Evolutionary conservation across 352 stramenopile species (phyloP).

Genomic region (Pythium dissimile): DNA sequence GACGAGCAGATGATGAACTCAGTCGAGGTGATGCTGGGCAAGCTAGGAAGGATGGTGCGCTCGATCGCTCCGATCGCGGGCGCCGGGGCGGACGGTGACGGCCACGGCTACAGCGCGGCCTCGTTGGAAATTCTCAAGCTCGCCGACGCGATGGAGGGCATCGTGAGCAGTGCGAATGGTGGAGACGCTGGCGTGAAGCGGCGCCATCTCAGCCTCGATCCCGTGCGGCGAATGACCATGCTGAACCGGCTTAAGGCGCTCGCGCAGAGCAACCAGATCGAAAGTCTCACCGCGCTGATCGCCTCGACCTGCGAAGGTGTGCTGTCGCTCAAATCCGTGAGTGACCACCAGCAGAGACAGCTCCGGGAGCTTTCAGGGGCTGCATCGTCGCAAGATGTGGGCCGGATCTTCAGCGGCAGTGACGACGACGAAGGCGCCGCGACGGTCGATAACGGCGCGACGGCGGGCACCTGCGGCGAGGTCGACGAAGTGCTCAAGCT

Average conservation of each 20-base stretch:
- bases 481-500: constrained; percentile 34
- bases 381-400: too few relatives aligned
- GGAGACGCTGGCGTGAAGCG: neutral
- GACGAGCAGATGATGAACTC: constrained; percentile 32
- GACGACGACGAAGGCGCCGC: constrained; percentile 10
- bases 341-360: constrained; percentile 26
- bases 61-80: constrained; percentile 45
- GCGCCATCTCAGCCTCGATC: constrained; percentile 28
- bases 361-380: too few relatives aligned
- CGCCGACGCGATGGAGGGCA: constrained; percentile 42
- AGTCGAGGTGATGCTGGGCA: constrained; percentile 38
- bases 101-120: neutral
- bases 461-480: neutral
- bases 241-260: constrained; percentile 39
- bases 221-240: constrained; percentile 26
- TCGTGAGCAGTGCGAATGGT: neutral
- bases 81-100: constrained; percentile 13
- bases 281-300: constrained; percentile 15
- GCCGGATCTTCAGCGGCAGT: constrained; percentile 2
- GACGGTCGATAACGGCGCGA: constrained; percentile 7
- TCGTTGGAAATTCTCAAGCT: constrained; percentile 52
- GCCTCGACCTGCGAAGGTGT: constrained; percentile 21
- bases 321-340: constrained; percentile 25
- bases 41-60: constrained; percentile 60
- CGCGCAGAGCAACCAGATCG: constrained; percentile 33